phyloP scores from a whole-genome alignment of 2,329 filamentous ascomycete species.

The Cercospora sp. region DNA sequence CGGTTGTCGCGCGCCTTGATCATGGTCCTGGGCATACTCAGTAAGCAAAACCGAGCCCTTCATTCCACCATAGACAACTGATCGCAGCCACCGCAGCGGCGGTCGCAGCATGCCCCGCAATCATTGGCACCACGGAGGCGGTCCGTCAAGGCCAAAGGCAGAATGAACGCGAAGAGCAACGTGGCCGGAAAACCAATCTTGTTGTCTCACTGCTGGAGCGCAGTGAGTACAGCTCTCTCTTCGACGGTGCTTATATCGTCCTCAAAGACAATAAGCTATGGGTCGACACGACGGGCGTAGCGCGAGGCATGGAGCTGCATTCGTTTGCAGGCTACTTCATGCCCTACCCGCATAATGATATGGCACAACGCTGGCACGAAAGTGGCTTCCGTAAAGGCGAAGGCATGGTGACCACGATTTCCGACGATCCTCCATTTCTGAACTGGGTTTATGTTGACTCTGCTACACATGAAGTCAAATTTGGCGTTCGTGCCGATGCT shows the following conservation, averaged over 20 bases:
- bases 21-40: slow-evolving; percentile 19
- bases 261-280: slow-evolving; percentile 46
- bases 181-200: slow-evolving; percentile 37
- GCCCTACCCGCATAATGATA: slow-evolving; percentile 44
- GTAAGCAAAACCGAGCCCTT: not conserved
- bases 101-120: slow-evolving; percentile 38
- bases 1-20: not conserved
- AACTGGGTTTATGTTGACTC: slow-evolving; percentile 68
- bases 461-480: slow-evolving; percentile 61
- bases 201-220: slow-evolving; percentile 32
- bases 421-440: slow-evolving; percentile 58
- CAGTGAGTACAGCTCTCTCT: slow-evolving; percentile 30
- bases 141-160: slow-evolving; percentile 36
- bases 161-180: slow-evolving; percentile 37
- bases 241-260: slow-evolving; percentile 36
- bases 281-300: slow-evolving; percentile 29
- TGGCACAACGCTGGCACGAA: slow-evolving; percentile 36
- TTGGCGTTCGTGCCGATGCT: slow-evolving; percentile 59
- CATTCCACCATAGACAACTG: not conserved
- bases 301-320: slow-evolving; percentile 37
- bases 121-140: slow-evolving; percentile 41
- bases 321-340: slow-evolving; percentile 53
- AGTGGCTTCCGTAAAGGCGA: slow-evolving; percentile 43
- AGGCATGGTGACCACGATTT: slow-evolving; percentile 50
- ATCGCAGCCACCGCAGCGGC: slow-evolving; percentile 23